Evolutionary conservation across 2,329 filamentous ascomycete species (phyloP).

Genomic region (Cytospora schulzeri): DNA sequence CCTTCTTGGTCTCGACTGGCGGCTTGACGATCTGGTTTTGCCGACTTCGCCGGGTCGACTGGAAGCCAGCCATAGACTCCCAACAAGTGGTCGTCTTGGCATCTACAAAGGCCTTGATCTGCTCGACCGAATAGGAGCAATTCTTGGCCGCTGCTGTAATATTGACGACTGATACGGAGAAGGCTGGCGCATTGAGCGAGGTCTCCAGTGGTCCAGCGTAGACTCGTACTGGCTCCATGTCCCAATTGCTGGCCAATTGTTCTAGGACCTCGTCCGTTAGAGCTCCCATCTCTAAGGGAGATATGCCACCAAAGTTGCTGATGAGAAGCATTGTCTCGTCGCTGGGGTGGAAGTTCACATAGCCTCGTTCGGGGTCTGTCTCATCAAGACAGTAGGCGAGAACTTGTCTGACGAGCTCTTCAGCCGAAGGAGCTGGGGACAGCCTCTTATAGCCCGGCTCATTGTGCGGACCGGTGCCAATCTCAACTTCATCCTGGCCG

Average conservation of each 20-base stretch:
- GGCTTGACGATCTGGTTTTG: constrained; percentile 47
- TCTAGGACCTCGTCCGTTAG: constrained; percentile 55
- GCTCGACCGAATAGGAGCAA: constrained; percentile 48
- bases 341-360: constrained; percentile 48
- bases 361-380: constrained; percentile 51
- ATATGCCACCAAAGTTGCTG: constrained; percentile 63
- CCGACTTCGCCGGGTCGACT: constrained; percentile 44
- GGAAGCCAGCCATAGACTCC: constrained; percentile 54
- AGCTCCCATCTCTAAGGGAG: constrained; percentile 58
- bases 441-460: constrained; percentile 64
- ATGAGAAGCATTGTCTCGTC: constrained; percentile 57
- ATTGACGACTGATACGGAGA: constrained; percentile 69
- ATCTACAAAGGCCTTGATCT: constrained; percentile 67
- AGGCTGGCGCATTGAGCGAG: constrained; percentile 71
- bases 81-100: constrained; percentile 60
- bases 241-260: constrained; percentile 51
- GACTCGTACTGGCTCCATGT: constrained; percentile 55
- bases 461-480: constrained; percentile 70
- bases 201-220: constrained; percentile 69
- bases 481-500: constrained; percentile 55
- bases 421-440: constrained; percentile 51
- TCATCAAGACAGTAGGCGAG: constrained; percentile 62
- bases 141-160: constrained; percentile 49
- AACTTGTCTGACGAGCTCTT: constrained; percentile 57
- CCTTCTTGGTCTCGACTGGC: constrained; percentile 39